These are phyloP conservation scores for Ophiostoma tasmaniense DNA, from an alignment of 2,329 filamentous ascomycete genomes.

Conservation along the genomic window DNA sequence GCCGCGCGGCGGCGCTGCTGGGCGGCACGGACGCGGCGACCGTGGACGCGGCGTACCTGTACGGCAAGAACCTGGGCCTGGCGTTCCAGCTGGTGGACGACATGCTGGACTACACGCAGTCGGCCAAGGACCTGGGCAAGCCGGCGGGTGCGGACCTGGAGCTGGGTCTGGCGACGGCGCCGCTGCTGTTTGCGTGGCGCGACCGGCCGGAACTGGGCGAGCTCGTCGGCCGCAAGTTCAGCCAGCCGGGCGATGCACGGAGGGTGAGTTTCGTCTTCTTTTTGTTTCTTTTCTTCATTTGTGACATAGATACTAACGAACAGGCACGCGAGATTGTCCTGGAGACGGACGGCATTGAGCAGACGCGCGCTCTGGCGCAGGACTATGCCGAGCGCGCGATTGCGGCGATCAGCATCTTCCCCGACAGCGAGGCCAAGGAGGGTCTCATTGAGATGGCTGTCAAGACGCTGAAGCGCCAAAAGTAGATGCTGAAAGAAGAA, in stretches of 20 bases:
- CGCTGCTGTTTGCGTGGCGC: constrained; percentile 92
- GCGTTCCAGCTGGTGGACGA: constrained; percentile 98
- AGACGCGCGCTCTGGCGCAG: constrained; percentile 82
- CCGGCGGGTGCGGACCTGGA: constrained; percentile 91
- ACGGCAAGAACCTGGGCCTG: constrained; percentile 86
- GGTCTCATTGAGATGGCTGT: constrained; percentile 88
- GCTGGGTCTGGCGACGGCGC: constrained; percentile 86
- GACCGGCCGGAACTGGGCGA: constrained; percentile 73
- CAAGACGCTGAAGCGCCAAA: constrained; percentile 82
- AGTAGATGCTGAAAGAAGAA: constrained; percentile 38
- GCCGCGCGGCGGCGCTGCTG: constrained; percentile 78
- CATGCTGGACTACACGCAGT: constrained; percentile 92
- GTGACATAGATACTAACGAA: constrained; percentile 6
- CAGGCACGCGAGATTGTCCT: constrained; percentile 83
- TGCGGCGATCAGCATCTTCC: constrained; percentile 72
- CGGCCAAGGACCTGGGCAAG: constrained; percentile 78
- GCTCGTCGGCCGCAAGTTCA: constrained; percentile 87
- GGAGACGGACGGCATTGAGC: constrained; percentile 77
- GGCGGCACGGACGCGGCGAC: constrained; percentile 67
- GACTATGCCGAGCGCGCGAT: constrained; percentile 87
- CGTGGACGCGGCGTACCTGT: constrained; percentile 83
- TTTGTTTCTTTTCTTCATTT: too few species aligned
- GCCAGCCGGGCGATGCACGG: constrained; percentile 70
- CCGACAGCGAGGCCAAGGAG: constrained; percentile 88
- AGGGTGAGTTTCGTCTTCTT: constrained; percentile 51